These are phyloP conservation scores for Paragyromitra xinjiangensis DNA, from an alignment of 495 filamentous ascomycete genomes.

Conservation along the genomic window DNA sequence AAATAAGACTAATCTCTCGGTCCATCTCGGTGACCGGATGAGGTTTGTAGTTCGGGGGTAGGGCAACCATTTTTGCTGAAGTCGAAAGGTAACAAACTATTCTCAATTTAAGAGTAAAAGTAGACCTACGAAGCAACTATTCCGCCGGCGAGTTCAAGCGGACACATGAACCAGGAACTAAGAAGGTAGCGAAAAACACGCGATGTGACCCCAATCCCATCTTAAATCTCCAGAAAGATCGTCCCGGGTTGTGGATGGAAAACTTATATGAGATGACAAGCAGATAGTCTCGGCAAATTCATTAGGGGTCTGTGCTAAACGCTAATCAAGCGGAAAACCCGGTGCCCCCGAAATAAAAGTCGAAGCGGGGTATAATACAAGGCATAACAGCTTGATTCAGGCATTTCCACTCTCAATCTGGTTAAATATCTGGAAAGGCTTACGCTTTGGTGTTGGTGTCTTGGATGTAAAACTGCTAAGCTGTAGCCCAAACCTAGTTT, in stretches of 20 bases:
- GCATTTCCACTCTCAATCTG: constrained; percentile 4
- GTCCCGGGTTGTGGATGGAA: constrained; percentile 2
- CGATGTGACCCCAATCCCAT: constrained; percentile 3
- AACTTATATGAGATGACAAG: neutral
- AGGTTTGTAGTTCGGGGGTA: constrained; percentile 40
- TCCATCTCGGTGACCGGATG: constrained; percentile 49
- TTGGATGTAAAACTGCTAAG: neutral
- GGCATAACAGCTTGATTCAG: constrained; percentile 4
- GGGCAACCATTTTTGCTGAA: neutral
- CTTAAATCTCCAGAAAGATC: constrained; percentile 21
- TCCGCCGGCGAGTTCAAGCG: neutral
- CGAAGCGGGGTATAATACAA: neutral
- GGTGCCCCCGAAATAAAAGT: constrained; percentile 13
- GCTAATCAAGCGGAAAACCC: constrained; percentile 11
- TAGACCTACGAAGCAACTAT: neutral
- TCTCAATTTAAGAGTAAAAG: constrained; percentile 6
- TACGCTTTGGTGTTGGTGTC: constrained; percentile 6
- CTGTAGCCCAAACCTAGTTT: constrained; percentile 11
- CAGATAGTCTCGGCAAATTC: neutral
- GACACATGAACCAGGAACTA: neutral
- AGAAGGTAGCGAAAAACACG: neutral
- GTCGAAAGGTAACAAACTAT: constrained; percentile 6
- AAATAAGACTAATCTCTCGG: constrained; percentile 33
- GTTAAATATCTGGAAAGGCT: neutral
- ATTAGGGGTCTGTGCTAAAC: constrained; percentile 21